Evolutionary conservation across 164 flowering plant genomes (phyloP).

Genomic region (Chimonanthus praecox): DNA sequence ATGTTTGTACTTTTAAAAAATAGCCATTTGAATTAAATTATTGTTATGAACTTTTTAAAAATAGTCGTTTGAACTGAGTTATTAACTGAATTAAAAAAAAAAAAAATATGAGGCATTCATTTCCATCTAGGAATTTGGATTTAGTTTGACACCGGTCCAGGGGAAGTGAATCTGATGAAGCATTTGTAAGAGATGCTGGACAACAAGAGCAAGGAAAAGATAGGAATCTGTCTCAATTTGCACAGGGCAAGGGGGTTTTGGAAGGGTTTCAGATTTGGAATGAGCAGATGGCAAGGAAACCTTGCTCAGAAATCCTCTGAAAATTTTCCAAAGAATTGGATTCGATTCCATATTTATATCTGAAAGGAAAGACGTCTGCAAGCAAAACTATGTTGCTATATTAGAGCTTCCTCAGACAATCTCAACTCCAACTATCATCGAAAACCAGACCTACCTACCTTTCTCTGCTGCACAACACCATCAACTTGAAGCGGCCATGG

Average conservation of each 20-base stretch:
- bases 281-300: background rate
- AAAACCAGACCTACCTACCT: background rate
- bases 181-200: background rate
- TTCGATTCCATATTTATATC: background rate
- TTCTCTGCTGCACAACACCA: background rate
- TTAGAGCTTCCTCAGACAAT: background rate
- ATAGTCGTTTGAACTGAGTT: too few relatives aligned
- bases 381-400: background rate
- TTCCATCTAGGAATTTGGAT: too few relatives aligned
- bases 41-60: too few relatives aligned
- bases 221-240: background rate
- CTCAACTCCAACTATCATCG: background rate
- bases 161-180: too few relatives aligned
- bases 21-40: too few relatives aligned
- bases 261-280: background rate
- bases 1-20: too few relatives aligned
- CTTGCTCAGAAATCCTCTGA: background rate
- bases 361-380: background rate
- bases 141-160: too few relatives aligned
- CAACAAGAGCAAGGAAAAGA: background rate
- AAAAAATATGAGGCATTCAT: too few relatives aligned
- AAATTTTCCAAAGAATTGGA: constrained; percentile 2
- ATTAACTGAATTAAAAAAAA: too few relatives aligned
- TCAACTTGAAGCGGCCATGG: background rate
- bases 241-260: background rate